Evolutionary conservation across 139 green algal species (phyloP).

Genomic region (Trebouxia sp.): DNA sequence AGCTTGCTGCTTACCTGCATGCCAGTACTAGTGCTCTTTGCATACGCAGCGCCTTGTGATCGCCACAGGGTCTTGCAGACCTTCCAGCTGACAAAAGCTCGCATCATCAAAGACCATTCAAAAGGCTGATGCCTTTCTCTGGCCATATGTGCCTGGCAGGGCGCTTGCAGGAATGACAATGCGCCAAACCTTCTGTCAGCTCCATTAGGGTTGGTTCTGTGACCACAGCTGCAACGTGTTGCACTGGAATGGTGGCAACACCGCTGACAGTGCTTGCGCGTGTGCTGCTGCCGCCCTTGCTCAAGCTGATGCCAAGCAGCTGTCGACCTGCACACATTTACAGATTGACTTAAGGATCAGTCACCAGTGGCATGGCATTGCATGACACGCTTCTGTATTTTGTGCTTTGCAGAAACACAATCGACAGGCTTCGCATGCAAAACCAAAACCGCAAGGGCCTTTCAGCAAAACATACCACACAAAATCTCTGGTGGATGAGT

Average conservation of each 20-base stretch:
- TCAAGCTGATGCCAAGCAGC: background rate
- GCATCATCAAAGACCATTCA: conserved; percentile 18
- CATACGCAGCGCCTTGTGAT: background rate
- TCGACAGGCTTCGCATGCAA: too few relatives aligned
- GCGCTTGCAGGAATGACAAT: conserved; percentile 1
- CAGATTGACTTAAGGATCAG: background rate
- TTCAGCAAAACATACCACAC: too few relatives aligned
- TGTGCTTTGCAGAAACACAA: too few relatives aligned
- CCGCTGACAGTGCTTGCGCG: conserved; percentile 4
- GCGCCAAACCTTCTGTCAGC: too few relatives aligned
- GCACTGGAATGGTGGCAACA: background rate
- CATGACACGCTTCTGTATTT: too few relatives aligned
- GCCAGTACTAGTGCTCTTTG: background rate
- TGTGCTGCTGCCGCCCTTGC: background rate
- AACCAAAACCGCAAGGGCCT: too few relatives aligned
- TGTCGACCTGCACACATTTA: background rate
- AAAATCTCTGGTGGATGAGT: too few relatives aligned
- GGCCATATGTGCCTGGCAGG: background rate
- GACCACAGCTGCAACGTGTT: background rate
- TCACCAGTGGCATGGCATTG: background rate
- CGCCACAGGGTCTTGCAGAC: conserved; percentile 1
- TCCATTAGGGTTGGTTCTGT: too few relatives aligned
- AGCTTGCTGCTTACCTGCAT: background rate
- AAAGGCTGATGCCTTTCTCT: conserved; percentile 3
- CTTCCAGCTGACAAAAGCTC: conserved; percentile 26